Conservation (phyloP, 768 basidiomycete species). For the Tubosaeta sp. region DNA sequence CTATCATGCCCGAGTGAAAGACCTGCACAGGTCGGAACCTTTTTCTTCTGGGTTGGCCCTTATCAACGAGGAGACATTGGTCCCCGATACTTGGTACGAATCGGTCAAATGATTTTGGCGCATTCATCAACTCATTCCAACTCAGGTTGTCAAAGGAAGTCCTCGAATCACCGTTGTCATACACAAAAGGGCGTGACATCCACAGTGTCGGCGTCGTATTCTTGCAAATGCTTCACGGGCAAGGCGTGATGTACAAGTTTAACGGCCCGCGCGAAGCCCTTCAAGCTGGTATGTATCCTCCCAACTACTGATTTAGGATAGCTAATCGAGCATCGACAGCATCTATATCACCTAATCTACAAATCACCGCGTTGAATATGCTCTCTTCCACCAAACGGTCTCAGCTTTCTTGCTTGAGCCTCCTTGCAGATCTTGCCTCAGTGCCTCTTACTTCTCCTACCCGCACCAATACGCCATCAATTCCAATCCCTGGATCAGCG, state of each 20-base stretch:
- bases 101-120: background rate
- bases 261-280: slow-evolving; percentile 55
- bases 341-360: slow-evolving; percentile 47
- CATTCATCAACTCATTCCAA: background rate
- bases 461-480: slow-evolving; percentile 14
- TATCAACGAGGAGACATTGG: slow-evolving; percentile 15
- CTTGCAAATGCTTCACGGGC: slow-evolving; percentile 82
- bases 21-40: slow-evolving; percentile 81
- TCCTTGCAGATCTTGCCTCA: slow-evolving; percentile 57
- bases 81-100: slow-evolving; percentile 30
- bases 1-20: slow-evolving; percentile 69
- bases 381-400: slow-evolving; percentile 54
- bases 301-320: background rate
- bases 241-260: slow-evolving; percentile 56
- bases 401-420: slow-evolving; percentile 49
- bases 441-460: slow-evolving; percentile 28
- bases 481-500: slow-evolving; percentile 30
- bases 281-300: slow-evolving; percentile 39
- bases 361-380: slow-evolving; percentile 56
- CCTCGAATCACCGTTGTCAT: slow-evolving; percentile 71
- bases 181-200: slow-evolving; percentile 76
- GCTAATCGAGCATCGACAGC: slow-evolving; percentile 34
- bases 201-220: slow-evolving; percentile 77
- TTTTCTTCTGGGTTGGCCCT: slow-evolving; percentile 40
- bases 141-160: slow-evolving; percentile 74